These are phyloP conservation scores for Daedaleopsis sinensis DNA, from an alignment of 768 basidiomycete genomes.

Conservation along the genomic window DNA sequence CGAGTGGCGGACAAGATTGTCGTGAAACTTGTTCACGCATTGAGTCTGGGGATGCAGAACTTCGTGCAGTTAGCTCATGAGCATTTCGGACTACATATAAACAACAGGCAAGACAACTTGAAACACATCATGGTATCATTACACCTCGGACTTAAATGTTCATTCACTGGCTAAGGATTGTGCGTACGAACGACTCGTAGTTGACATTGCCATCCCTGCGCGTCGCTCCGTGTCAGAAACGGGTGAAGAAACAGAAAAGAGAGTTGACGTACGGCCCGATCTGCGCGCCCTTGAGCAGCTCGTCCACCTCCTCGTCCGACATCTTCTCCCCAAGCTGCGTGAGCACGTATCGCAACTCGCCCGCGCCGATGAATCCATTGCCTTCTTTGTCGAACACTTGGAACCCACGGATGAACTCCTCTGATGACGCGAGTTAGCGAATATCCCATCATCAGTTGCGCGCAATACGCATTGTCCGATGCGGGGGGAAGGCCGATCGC, in stretches of 20 bases:
- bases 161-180: slow-evolving; percentile 81
- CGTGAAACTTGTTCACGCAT: too few species aligned
- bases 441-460: not conserved
- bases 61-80: not conserved
- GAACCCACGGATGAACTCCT: slow-evolving; percentile 99
- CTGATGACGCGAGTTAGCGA: slow-evolving; percentile 41
- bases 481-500: not conserved
- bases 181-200: slow-evolving; percentile 95
- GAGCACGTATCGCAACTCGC: slow-evolving; percentile 78
- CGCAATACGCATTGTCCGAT: not conserved
- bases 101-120: not conserved
- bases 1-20: too few species aligned
- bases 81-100: not conserved
- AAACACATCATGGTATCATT: not conserved
- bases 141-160: not conserved
- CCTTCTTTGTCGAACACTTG: slow-evolving; percentile 98
- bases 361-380: slow-evolving; percentile 89
- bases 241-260: not conserved
- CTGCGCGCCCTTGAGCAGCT: slow-evolving; percentile 94
- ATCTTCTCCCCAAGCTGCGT: slow-evolving; percentile 99
- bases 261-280: slow-evolving; percentile 49
- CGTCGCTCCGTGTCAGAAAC: not conserved
- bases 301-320: slow-evolving; percentile 96
- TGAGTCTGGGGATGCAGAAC: not conserved
- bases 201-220: slow-evolving; percentile 92